These are phyloP conservation scores for Phaeophleospora eucalypticola DNA, from an alignment of 2,329 filamentous ascomycete species.

Conservation along the genomic window DNA sequence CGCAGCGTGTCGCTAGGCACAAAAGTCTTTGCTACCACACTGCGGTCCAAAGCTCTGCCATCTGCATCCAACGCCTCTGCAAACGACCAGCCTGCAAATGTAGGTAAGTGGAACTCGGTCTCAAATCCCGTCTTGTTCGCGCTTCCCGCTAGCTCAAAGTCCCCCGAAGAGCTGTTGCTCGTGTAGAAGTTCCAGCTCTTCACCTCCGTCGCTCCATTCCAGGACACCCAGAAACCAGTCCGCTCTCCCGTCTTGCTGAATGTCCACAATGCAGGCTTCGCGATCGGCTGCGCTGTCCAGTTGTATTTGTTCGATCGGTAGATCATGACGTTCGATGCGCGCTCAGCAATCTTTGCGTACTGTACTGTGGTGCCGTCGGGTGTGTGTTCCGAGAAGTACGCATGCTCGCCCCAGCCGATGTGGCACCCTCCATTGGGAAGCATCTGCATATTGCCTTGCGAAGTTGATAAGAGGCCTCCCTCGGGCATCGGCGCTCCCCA, in stretches of 20 bases:
- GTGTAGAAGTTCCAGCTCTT: conserved; percentile 50
- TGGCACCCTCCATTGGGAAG: conserved; percentile 52
- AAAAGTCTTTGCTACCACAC: conserved; percentile 35
- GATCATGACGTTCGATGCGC: conserved; percentile 43
- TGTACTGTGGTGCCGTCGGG: conserved; percentile 50
- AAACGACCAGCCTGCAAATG: conserved; percentile 28
- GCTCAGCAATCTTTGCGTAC: conserved; percentile 47
- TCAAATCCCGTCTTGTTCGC: conserved; percentile 43
- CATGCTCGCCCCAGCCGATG: conserved; percentile 53
- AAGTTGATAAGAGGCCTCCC: conserved; percentile 46
- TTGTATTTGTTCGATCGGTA: conserved; percentile 54
- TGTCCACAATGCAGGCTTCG: conserved; percentile 37
- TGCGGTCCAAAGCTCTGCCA: conserved; percentile 30
- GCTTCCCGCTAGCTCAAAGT: conserved; percentile 38
- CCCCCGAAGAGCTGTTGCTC: conserved; percentile 32
- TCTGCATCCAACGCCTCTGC: conserved; percentile 32
- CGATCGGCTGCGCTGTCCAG: conserved; percentile 49
- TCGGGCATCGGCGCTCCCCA: conserved; percentile 47
- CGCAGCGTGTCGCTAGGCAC: conserved; percentile 30
- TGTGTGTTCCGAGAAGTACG: conserved; percentile 43
- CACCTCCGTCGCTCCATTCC: conserved; percentile 51
- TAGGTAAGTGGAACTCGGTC: conserved; percentile 30
- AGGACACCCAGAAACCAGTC: conserved; percentile 49
- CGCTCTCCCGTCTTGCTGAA: conserved; percentile 32
- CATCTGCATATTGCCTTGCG: conserved; percentile 52